Evolutionary conservation across 1,139 yeast genomes (phyloP).

Genomic region (Yamadazyma aaseri): DNA sequence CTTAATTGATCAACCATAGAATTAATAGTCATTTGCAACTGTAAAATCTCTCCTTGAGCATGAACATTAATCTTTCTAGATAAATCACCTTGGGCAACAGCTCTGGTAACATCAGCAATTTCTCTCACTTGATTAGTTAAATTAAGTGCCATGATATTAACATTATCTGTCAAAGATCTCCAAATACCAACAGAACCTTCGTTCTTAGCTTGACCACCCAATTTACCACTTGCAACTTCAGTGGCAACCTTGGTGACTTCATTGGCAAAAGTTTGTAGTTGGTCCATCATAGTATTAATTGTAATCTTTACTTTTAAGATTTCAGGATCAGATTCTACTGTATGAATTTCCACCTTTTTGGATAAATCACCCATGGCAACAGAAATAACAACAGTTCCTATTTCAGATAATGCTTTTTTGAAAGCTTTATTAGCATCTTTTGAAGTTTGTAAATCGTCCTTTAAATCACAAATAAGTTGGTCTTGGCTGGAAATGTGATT

Average conservation of each 20-base stretch:
- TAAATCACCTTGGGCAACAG: slow-evolving; percentile 78
- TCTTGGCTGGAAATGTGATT: slow-evolving; percentile 35
- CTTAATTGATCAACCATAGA: slow-evolving; percentile 88
- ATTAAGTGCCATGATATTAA: slow-evolving; percentile 84
- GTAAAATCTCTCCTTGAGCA: slow-evolving; percentile 81
- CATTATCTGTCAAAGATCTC: slow-evolving; percentile 81
- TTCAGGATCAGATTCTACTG: slow-evolving; percentile 72
- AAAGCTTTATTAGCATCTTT: slow-evolving; percentile 72
- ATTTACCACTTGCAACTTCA: slow-evolving; percentile 84
- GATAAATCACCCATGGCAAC: slow-evolving; percentile 86
- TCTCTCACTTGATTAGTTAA: slow-evolving; percentile 82
- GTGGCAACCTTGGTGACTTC: slow-evolving; percentile 86
- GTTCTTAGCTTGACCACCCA: slow-evolving; percentile 85
- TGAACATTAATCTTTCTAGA: slow-evolving; percentile 77
- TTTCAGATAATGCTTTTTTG: slow-evolving; percentile 72
- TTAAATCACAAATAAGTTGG: slow-evolving; percentile 24
- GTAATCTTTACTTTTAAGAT: slow-evolving; percentile 76
- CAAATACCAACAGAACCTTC: slow-evolving; percentile 85
- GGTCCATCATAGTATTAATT: slow-evolving; percentile 87
- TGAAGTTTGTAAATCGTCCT: slow-evolving; percentile 49
- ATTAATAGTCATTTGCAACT: slow-evolving; percentile 75
- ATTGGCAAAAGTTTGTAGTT: slow-evolving; percentile 74
- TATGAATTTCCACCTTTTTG: slow-evolving; percentile 71
- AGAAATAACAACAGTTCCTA: slow-evolving; percentile 78
- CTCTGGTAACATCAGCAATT: slow-evolving; percentile 84